These are phyloP conservation scores for Pythium oligandrum DNA, from an alignment of 352 stramenopile species.

Conservation along the genomic window DNA sequence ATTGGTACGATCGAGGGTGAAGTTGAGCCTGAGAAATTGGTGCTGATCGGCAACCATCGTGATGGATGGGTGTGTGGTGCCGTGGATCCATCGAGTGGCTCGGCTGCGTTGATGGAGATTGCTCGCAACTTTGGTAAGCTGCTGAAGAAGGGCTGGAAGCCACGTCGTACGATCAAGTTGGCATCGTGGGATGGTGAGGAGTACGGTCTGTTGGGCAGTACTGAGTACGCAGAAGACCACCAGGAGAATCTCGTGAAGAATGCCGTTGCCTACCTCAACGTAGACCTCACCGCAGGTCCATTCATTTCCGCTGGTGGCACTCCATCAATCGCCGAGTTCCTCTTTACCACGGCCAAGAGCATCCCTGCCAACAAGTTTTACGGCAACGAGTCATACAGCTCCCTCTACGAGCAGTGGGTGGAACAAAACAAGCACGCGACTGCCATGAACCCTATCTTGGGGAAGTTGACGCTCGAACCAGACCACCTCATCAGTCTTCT, in stretches of 20 bases:
- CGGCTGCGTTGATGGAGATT: conserved; percentile 78
- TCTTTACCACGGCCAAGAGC: conserved; percentile 45
- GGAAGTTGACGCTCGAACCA: conserved; percentile 31
- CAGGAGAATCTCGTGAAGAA: conserved; percentile 39
- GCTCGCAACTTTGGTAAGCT: conserved; percentile 65
- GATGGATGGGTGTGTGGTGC: conserved; percentile 90
- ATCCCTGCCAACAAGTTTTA: conserved; percentile 50
- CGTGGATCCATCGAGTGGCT: conserved; percentile 81
- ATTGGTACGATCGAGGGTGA: conserved; percentile 72
- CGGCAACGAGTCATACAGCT: conserved; percentile 4
- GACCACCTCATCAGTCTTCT: conserved; percentile 57
- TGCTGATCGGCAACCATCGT: conserved; percentile 89
- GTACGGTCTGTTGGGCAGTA: conserved; percentile 77
- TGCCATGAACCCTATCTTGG: conserved; percentile 28
- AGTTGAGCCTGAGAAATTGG: conserved; percentile 50
- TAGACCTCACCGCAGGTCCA: conserved; percentile 63
- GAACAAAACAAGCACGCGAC: conserved; percentile 27
- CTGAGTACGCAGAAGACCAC: conserved; percentile 77
- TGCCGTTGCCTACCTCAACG: conserved; percentile 82
- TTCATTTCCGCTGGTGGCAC: conserved; percentile 45
- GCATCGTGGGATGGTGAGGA: conserved; percentile 86
- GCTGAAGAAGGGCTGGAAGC: conserved; percentile 58
- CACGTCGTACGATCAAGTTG: conserved; percentile 70
- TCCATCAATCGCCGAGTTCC: conserved; percentile 60
- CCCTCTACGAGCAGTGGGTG: conserved; percentile 26